Percentiles rank a stretch among this genome's conserved stretches.
These are phyloP conservation scores for Termitomyces sp. DNA, from an alignment of 768 basidiomycete species.

Conservation along the genomic window DNA sequence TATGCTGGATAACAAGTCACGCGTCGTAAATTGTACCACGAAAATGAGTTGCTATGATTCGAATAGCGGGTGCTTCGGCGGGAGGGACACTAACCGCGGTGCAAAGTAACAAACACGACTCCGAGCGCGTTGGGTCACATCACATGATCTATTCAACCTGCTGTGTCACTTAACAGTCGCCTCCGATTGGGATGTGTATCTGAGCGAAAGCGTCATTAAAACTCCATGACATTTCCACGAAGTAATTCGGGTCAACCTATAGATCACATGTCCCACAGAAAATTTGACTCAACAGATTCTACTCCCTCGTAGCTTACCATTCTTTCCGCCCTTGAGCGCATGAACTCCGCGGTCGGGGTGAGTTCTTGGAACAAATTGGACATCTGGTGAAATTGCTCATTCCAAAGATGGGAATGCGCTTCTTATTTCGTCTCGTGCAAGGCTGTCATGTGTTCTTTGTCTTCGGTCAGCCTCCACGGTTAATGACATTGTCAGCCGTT, in stretches of 20 bases:
- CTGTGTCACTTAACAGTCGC: not conserved
- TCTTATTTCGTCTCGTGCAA: not conserved
- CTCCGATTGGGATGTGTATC: no score
- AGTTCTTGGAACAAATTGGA: not conserved
- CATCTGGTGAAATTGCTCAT: not conserved
- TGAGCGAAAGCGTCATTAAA: no score
- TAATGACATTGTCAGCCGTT: not conserved
- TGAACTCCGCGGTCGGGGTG: not conserved
- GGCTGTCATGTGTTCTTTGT: not conserved
- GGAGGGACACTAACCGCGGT: no score
- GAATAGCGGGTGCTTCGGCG: no score
- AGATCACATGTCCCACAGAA: no score
- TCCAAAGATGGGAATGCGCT: not conserved
- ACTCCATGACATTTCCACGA: no score
- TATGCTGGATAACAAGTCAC: no score
- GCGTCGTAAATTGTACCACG: no score
- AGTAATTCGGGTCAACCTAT: no score
- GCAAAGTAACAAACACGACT: no score
- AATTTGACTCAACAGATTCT: no score
- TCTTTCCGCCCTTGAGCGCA: not conserved
- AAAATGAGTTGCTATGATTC: no score
- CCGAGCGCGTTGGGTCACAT: conserved; percentile 6
- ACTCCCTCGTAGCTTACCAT: not conserved
- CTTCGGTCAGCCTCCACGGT: not conserved
- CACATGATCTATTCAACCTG: not conserved